Conservation (phyloP, 169 alveolate genomes). For the Neospora caninum region DNA sequence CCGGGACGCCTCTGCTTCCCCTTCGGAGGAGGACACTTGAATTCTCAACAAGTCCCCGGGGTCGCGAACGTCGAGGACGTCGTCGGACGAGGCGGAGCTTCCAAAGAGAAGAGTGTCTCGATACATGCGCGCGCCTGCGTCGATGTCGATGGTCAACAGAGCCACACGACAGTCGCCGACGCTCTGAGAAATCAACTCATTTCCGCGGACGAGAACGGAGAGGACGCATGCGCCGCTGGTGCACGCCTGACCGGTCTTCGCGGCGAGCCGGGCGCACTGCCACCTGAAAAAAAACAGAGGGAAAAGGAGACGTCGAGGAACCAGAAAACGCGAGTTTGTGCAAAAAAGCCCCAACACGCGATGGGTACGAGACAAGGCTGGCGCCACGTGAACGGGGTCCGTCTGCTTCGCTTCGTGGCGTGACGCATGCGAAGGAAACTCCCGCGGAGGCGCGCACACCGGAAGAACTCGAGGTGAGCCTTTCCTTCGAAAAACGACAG, state of each 20-base stretch:
- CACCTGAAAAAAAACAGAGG: background rate
- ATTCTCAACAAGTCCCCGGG: background rate
- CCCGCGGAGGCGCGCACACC: too few species aligned
- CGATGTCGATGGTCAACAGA: slow-evolving; percentile 23
- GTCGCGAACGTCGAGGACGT: background rate
- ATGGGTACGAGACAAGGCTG: background rate
- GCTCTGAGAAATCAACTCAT: background rate
- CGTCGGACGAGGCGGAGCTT: background rate
- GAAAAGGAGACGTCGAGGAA: background rate
- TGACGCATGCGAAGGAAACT: too few species aligned
- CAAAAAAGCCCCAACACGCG: background rate
- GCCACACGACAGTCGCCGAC: slow-evolving; percentile 38
- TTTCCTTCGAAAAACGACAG: too few species aligned
- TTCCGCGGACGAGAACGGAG: background rate
- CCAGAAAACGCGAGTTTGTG: background rate
- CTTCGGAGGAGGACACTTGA: background rate
- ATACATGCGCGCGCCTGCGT: background rate
- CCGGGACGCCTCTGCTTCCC: background rate
- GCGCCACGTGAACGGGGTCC: too few species aligned
- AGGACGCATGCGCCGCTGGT: slow-evolving; percentile 38
- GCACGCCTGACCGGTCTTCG: background rate
- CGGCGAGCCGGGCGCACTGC: background rate
- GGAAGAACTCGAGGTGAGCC: too few species aligned
- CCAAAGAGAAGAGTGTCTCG: background rate
- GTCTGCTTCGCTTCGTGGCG: too few species aligned